Base-by-base conservation (phyloP, 768 basidiomycete genomes). In the Termitomyces sp. region DNA sequence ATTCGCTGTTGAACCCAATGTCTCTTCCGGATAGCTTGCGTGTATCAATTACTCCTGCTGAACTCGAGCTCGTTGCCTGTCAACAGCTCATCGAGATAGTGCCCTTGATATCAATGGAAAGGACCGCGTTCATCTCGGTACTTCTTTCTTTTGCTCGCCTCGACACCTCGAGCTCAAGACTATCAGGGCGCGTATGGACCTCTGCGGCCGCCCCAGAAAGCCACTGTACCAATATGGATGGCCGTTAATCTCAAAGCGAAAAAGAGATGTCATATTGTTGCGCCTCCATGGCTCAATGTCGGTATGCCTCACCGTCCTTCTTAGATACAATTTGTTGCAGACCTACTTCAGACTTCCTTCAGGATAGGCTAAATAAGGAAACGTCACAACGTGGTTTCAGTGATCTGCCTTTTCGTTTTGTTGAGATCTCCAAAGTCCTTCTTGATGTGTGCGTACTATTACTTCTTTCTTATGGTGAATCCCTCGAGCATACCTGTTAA, bases 151-250 rank as follows among this genome's bases (percentile, higher is more conserved):
- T 61, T 58, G 56, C 61, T 25, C 51, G 44, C 37, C 39, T 46
- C 47, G 49, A 55, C 53, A 44, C 27, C 55, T 50, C 41, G 34
- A 66, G 46, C 62, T 66, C 54, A 59, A 61, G 62, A 60, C 52
- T 54, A 58, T 43, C 69, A 97, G 94, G 94, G 93, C 52, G 86
- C 88, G 52, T 97, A 93, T 64, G 97, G 97, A 2, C 96, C 97
- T 19, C 82, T 99, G 52, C 79, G 87, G 6, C 95, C 97, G 1
- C 96, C 96, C 5, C 80, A 83, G 56, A 89, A 89, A 69, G 79
- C 87, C 37, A 80, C 80, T 61, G 84, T 98, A n/a, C 97, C 97
- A 1, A 75, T 98, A 3, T 99, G 97, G 97, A 87, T 99, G 77
- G 97, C 96, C 0, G 75, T 91, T 3, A 93, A 96, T 66, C 76